Conservation (phyloP, 352 stramenopile species). For the Phytophthora citricola region DNA sequence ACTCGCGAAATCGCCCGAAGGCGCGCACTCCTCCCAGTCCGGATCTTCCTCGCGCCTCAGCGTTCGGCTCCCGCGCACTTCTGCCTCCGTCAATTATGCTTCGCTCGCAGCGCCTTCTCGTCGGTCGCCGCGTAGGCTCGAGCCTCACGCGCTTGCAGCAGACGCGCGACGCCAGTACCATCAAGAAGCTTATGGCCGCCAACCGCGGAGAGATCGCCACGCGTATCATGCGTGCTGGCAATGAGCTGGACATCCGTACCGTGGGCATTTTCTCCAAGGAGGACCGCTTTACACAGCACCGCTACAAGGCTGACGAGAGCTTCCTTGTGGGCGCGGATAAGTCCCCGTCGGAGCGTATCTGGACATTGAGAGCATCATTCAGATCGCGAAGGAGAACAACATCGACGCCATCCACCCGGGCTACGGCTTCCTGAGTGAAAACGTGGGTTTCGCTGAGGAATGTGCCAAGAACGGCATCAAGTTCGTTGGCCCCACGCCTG, state of each 20-base stretch:
- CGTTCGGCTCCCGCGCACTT: conserved; percentile 17
- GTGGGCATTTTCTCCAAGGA: conserved; percentile 94
- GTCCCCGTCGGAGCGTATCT: conserved; percentile 95
- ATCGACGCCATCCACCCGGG: conserved; percentile 97
- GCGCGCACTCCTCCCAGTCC: conserved; percentile 2
- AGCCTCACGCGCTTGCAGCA: conserved; percentile 33
- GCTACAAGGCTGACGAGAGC: conserved; percentile 97
- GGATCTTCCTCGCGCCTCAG: conserved; percentile 7
- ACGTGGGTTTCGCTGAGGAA: conserved; percentile 93
- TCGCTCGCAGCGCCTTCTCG: conserved; percentile 44
- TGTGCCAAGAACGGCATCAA: conserved; percentile 93
- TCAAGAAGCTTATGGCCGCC: conserved; percentile 97
- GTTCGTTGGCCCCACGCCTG: conserved; percentile 95
- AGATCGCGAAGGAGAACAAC: conserved; percentile 92
- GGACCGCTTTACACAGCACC: conserved; percentile 95
- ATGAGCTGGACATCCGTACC: conserved; percentile 93
- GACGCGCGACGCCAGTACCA: conserved; percentile 70
- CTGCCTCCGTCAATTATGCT: conserved; percentile 41
- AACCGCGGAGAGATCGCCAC: conserved; percentile 99
- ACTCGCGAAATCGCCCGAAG: conserved; percentile 34
- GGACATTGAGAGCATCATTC: conserved; percentile 94
- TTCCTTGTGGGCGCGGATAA: conserved; percentile 94
- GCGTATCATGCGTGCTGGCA: conserved; percentile 95
- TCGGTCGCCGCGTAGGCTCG: conserved; percentile 23
- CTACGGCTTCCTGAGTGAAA: conserved; percentile 98